Evolutionary conservation across 192 early-diverging fungal genomes (phyloP).

Genomic region (Backusella westeae): DNA sequence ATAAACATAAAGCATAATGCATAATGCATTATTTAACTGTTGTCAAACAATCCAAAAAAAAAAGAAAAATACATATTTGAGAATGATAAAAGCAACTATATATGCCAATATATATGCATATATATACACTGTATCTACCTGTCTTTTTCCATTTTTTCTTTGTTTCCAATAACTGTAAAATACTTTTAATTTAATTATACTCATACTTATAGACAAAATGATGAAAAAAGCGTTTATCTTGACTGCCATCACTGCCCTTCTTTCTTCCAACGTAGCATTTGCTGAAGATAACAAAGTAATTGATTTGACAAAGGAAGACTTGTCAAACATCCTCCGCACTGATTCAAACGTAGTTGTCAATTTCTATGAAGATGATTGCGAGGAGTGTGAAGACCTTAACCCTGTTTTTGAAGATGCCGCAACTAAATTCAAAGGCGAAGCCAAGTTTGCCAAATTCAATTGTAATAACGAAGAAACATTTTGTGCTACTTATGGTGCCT

Average conservation of each 20-base stretch:
- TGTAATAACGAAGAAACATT: conserved; percentile 82
- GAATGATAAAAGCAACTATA: background rate
- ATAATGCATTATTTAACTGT: background rate
- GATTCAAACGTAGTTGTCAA: background rate
- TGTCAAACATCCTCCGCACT: background rate
- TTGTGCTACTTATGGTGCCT: conserved; percentile 74
- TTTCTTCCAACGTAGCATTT: background rate
- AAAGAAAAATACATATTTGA: background rate
- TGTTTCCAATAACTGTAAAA: background rate
- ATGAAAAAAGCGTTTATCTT: background rate
- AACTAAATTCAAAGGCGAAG: conserved; percentile 63
- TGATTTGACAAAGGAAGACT: background rate
- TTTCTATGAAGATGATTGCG: background rate
- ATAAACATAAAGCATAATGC: background rate
- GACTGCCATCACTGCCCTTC: background rate
- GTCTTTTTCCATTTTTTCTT: background rate
- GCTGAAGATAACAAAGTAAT: background rate
- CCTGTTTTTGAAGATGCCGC: conserved; percentile 93
- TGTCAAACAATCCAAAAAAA: background rate
- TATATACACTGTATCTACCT: background rate
- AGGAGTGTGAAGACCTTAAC: background rate
- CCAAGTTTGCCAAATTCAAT: conserved; percentile 90
- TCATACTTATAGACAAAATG: background rate
- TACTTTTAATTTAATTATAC: background rate
- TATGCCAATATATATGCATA: background rate